Base-by-base conservation (phyloP, 2,329 filamentous ascomycete genomes). In the Aspergillus texensis region DNA sequence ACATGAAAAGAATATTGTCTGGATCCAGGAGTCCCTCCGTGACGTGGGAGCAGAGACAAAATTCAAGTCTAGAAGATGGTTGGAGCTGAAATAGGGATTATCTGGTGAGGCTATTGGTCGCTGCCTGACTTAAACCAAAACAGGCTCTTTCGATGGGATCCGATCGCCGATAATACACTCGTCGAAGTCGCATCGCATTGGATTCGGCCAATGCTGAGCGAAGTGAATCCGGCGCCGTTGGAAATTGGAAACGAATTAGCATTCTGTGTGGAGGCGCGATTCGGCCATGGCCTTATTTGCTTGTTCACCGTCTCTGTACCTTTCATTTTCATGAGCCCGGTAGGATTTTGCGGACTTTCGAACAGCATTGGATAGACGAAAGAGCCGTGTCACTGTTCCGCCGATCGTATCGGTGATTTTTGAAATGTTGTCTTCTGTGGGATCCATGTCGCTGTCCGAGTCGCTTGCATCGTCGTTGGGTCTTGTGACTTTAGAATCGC, bases 191-290 rank as follows among this genome's bases (percentile, higher is more conserved):
- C 52, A 62, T 16, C 34, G 62, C 59, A 43, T 64, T 64, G 43
- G 59, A 56, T 57, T 64, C 62, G 55, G 62, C 48, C 34, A 64
- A 53, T 36, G 62, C 62, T 57, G 59, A 58, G 60, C 71, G 68
- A 41, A 74, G 72, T 9, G 70, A 28, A 24, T 72, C 69, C 12
- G 70, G 64, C 50, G 71, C 68, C 62, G 64, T 26, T 1, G 72
- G 67, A 56, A 72, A 74, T 57, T 68, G 71, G 62, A 69, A 72
- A 16, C 57, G 24, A 65, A 74, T 72, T 74, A 74, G 69, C 68
- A 70, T 61, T 70, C 57, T 19, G 72, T 74, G 62, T 73, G 72
- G 55, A 72, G 63, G 69, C 71, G 68, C 53, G 72, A 66, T 48
- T 74, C 71, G 28, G 28, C 65, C 48, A 74, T 69, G 32, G 71